Percentiles rank a stretch among this genome's conserved stretches.
Conservation (phyloP, 306 rosid species). For the Biancaea sappan region DNA sequence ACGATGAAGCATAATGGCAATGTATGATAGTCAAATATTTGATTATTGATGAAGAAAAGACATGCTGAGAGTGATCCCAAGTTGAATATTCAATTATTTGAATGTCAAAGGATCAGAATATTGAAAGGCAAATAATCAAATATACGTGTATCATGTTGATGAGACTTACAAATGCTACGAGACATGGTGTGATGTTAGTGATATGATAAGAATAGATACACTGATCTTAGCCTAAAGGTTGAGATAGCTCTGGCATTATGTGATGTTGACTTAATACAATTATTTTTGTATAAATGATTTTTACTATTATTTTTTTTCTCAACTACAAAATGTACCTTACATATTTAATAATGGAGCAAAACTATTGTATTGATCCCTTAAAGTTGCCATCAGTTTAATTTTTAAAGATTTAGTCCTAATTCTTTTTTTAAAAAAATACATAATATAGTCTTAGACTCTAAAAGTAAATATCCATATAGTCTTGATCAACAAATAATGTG, state of each 20-base stretch:
- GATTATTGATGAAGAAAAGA: neutral
- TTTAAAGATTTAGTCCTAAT: too few relatives aligned
- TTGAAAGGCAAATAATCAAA: neutral
- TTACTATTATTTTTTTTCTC: too few relatives aligned
- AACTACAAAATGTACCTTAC: too few relatives aligned
- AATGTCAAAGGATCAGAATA: neutral
- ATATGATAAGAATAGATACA: neutral
- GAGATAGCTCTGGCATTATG: neutral
- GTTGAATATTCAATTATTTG: conserved; percentile 26
- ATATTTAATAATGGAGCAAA: too few relatives aligned
- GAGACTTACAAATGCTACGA: too few relatives aligned
- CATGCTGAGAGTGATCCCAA: neutral
- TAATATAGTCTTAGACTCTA: too few relatives aligned
- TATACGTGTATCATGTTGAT: neutral
- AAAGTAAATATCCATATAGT: too few relatives aligned
- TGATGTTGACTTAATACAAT: neutral
- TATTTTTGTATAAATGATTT: too few relatives aligned
- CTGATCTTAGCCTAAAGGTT: neutral
- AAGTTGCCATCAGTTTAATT: too few relatives aligned
- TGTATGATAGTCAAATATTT: conserved; percentile 9
- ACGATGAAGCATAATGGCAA: neutral
- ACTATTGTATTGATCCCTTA: too few relatives aligned
- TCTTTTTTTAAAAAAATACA: too few relatives aligned
- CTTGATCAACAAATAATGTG: too few relatives aligned
- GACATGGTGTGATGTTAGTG: neutral